Evolutionary conservation across 2,329 filamentous ascomycete species (phyloP).

Genomic region (Tolypocladium ovalisporum): DNA sequence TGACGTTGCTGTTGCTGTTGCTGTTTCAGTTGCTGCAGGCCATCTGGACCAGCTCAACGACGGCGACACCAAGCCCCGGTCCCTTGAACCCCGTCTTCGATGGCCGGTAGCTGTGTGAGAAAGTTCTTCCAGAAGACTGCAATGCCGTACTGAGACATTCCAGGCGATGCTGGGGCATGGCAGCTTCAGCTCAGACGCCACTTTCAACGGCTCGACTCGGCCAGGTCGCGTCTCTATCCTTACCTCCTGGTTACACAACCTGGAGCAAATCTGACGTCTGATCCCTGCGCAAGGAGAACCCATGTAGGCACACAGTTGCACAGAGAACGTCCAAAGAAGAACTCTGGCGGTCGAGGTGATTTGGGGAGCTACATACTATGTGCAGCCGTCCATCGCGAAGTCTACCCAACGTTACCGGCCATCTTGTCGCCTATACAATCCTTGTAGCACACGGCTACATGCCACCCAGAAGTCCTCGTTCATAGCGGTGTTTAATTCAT

Average conservation of each 20-base stretch:
- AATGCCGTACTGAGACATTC: not conserved
- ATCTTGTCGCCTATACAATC: not conserved
- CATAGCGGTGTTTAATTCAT: not conserved
- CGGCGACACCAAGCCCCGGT: not conserved
- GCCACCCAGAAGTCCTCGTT: not conserved
- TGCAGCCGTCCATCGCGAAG: not conserved
- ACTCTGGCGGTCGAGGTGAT: constrained; percentile 1
- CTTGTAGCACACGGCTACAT: not conserved
- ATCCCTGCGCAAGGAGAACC: not conserved
- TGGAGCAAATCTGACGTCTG: not conserved
- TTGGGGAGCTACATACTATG: constrained; percentile 1
- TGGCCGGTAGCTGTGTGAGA: not conserved
- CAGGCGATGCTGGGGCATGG: not conserved
- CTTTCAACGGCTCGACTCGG: not conserved
- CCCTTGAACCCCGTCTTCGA: not conserved
- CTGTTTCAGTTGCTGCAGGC: not conserved
- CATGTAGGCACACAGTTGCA: not conserved
- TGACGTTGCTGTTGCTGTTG: not conserved
- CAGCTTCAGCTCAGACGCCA: not conserved
- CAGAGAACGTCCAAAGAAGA: not conserved
- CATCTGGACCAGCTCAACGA: not conserved
- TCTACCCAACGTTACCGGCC: not conserved
- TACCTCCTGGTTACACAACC: not conserved
- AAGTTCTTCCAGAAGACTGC: not conserved
- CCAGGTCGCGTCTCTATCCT: not conserved